Evolutionary conservation across 257 asterid species (phyloP).

Genomic region (Handroanthus guayacan): DNA sequence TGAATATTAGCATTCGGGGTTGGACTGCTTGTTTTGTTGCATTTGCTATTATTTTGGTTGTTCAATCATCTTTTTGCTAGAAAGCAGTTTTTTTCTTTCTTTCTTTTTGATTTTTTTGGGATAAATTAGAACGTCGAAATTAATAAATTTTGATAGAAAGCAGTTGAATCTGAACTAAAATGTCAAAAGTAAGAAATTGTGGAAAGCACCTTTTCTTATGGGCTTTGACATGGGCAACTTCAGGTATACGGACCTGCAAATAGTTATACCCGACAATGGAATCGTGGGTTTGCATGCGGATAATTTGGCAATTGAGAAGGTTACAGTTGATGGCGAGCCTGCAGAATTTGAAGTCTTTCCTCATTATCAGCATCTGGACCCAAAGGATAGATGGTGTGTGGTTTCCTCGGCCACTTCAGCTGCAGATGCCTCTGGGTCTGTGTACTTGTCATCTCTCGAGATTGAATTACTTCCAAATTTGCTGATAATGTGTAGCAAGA

Average conservation of each 20-base stretch:
- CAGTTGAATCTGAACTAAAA: conserved; percentile 4
- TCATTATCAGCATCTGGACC: conserved; percentile 83
- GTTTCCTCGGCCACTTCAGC: conserved; percentile 94
- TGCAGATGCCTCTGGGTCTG: conserved; percentile 98
- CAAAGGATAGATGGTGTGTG: conserved; percentile 94
- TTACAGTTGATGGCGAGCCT: conserved; percentile 91
- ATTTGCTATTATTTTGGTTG: conserved; percentile 12
- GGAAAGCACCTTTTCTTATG: conserved; percentile 21
- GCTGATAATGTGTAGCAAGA: conserved; percentile 90
- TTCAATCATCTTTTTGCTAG: neutral
- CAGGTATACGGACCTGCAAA: conserved; percentile 94
- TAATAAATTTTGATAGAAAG: conserved; percentile 1
- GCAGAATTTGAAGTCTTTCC: conserved; percentile 94
- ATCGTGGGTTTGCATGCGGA: conserved; percentile 97
- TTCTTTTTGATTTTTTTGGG: too few species aligned
- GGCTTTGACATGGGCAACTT: conserved; percentile 35
- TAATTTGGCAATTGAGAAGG: conserved; percentile 91
- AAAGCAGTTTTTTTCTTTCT: too few species aligned
- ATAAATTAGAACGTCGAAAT: too few species aligned
- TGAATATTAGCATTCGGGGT: conserved; percentile 21
- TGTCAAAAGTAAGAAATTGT: neutral
- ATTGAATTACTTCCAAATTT: conserved; percentile 89
- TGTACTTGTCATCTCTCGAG: conserved; percentile 87
- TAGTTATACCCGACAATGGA: conserved; percentile 89
- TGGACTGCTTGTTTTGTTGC: conserved; percentile 21